phyloP scores from a whole-genome alignment of 176 grass and related monocot genomes.

The bread wheat (Triticum aestivum) region DNA sequence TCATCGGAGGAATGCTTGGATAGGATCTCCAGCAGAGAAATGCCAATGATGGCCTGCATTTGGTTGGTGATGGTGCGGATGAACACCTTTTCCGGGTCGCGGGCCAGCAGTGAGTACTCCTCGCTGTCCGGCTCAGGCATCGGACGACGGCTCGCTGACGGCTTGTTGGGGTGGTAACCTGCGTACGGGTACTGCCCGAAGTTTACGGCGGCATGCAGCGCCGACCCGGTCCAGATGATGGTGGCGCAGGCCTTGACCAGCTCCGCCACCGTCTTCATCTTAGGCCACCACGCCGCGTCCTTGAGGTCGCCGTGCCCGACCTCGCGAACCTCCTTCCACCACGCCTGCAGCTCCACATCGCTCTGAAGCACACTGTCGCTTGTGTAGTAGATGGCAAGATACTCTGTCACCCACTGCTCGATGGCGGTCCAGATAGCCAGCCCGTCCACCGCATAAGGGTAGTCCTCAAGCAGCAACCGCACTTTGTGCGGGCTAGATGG shows the following conservation, averaged over 20 bases:
- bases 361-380: constrained; percentile 37
- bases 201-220: constrained; percentile 59
- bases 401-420: constrained; percentile 51
- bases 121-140: background rate
- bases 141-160: background rate
- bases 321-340: constrained; percentile 75
- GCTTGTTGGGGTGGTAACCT: constrained; percentile 7
- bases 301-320: constrained; percentile 68
- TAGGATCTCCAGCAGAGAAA: background rate
- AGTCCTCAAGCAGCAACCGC: constrained; percentile 25
- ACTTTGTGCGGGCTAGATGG: constrained; percentile 43
- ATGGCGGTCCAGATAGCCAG: constrained; percentile 53
- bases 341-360: constrained; percentile 64
- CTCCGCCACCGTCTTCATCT: constrained; percentile 55
- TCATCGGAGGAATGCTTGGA: constrained; percentile 11
- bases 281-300: constrained; percentile 60
- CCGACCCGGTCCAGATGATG: constrained; percentile 54
- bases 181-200: constrained; percentile 61
- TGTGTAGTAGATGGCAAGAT: constrained; percentile 52
- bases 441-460: constrained; percentile 45
- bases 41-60: background rate
- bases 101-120: background rate
- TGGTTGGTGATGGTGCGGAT: constrained; percentile 9
- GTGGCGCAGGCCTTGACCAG: constrained; percentile 53
- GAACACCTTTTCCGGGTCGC: background rate